Percentiles rank a stretch among this genome's conserved stretches.
phyloP scores from a whole-genome alignment of 75 land plant species.

The Picea sitchensis region DNA sequence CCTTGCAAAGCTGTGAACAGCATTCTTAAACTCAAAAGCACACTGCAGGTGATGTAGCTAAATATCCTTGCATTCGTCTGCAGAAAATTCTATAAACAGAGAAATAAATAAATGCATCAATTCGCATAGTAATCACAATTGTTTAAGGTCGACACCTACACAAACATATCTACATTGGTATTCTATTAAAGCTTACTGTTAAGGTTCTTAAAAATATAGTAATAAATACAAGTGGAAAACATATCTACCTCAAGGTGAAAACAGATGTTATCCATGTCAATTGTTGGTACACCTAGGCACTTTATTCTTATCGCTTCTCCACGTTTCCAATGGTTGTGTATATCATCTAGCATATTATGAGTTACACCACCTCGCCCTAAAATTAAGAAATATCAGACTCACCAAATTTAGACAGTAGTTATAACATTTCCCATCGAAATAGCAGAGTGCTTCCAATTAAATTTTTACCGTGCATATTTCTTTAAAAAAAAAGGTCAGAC shows the following conservation, averaged over 20 bases:
- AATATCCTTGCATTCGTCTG: not conserved
- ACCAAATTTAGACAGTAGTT: not conserved
- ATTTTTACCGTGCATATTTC: not conserved
- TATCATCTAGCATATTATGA: conserved; percentile 84
- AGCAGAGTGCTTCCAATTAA: not conserved
- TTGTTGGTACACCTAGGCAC: conserved; percentile 89
- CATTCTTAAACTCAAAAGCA: not conserved
- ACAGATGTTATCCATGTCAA: conserved; percentile 92
- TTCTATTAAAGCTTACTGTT: not conserved
- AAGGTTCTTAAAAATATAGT: not conserved
- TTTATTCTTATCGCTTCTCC: conserved; percentile 79
- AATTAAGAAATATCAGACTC: not conserved
- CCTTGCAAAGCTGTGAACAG: not conserved
- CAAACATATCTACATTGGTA: not conserved
- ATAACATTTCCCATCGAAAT: not conserved
- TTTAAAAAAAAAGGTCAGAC: not conserved
- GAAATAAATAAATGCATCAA: not conserved
- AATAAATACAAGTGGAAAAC: not conserved
- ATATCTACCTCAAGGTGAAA: conserved; percentile 74
- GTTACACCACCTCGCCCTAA: conserved; percentile 86
- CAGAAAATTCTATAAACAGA: not conserved
- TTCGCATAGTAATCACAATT: not conserved
- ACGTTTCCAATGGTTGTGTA: conserved; percentile 91
- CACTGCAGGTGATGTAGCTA: not conserved
- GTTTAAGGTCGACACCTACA: not conserved